These are phyloP conservation scores for Solanum chmielewskii DNA, from an alignment of 257 asterid genomes.

Conservation along the genomic window DNA sequence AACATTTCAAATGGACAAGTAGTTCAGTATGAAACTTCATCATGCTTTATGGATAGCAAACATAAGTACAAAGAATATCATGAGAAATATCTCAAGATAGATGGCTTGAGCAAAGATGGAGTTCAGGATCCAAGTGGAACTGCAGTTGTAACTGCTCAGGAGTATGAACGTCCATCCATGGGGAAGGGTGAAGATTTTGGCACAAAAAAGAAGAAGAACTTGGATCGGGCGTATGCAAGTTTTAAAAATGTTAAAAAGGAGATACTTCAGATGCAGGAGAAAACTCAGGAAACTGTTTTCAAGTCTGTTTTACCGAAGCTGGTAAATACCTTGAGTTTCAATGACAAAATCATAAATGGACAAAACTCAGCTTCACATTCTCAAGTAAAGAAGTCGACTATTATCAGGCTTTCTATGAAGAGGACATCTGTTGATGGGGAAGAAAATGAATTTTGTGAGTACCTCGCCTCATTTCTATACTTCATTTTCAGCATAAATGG, in stretches of 20 bases:
- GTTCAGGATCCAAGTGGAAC: constrained; percentile 31
- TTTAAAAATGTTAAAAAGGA: constrained; percentile 42
- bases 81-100: constrained; percentile 41
- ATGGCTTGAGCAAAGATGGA: constrained; percentile 29
- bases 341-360: constrained; percentile 35
- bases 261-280: constrained; percentile 34
- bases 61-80: constrained; percentile 38
- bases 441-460: constrained; percentile 54
- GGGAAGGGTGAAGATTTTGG: constrained; percentile 30
- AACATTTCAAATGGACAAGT: constrained; percentile 50
- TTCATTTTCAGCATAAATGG: not conserved
- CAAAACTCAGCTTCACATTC: constrained; percentile 28
- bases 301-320: constrained; percentile 65
- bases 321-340: constrained; percentile 62
- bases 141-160: constrained; percentile 25
- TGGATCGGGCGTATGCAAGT: constrained; percentile 44
- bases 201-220: constrained; percentile 31
- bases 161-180: constrained; percentile 23
- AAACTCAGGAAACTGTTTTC: constrained; percentile 35
- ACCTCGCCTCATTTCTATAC: not conserved
- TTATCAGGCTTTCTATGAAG: constrained; percentile 67
- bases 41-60: constrained; percentile 48
- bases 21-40: constrained; percentile 60
- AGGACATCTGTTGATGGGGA: constrained; percentile 66
- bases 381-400: constrained; percentile 62